Evolutionary conservation across 768 basidiomycete species (phyloP).

Genomic region (Russula lepida): DNA sequence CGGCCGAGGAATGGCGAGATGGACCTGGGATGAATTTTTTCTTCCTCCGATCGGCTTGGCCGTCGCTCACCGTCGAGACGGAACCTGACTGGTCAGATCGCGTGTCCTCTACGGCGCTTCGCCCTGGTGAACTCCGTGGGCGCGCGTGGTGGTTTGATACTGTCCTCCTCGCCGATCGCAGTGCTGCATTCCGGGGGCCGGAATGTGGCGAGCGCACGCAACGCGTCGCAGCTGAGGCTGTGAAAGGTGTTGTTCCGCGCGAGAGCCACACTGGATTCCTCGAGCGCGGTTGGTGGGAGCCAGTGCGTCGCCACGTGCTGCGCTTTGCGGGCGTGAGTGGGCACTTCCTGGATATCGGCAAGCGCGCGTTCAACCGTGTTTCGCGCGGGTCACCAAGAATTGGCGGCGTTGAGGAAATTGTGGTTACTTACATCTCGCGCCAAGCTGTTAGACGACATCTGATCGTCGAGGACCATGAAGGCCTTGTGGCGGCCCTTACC

Average conservation of each 20-base stretch:
- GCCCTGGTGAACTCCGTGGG: conserved; percentile 14
- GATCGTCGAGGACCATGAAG: conserved; percentile 45
- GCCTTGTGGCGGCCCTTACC: conserved; percentile 43
- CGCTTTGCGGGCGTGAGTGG: conserved; percentile 50
- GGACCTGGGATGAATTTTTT: conserved; percentile 67
- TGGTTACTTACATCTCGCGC: conserved; percentile 67
- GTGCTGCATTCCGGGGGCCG: conserved; percentile 62
- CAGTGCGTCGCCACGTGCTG: conserved; percentile 56
- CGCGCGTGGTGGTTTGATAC: conserved; percentile 64
- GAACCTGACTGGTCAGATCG: conserved; percentile 68
- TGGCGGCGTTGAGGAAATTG: conserved; percentile 33
- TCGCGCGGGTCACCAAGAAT: neutral
- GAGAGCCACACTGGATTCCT: conserved; percentile 33
- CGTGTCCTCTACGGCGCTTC: conserved; percentile 24
- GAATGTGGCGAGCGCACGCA: conserved; percentile 58
- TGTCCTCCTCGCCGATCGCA: conserved; percentile 63
- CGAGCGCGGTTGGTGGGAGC: conserved; percentile 67
- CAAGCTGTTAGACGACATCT: conserved; percentile 52
- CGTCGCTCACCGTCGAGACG: conserved; percentile 59
- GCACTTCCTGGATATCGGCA: conserved; percentile 27
- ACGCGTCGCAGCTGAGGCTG: conserved; percentile 63
- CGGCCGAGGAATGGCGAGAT: conserved; percentile 64
- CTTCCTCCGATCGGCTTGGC: conserved; percentile 67
- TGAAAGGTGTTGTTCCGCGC: conserved; percentile 31
- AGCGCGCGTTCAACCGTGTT: conserved; percentile 16